A percentile compares a stretch with the other conserved stretches of the same genome.
phyloP scores from a whole-genome alignment of 805 yeast species.

The Yamadazyma akitaensis region DNA sequence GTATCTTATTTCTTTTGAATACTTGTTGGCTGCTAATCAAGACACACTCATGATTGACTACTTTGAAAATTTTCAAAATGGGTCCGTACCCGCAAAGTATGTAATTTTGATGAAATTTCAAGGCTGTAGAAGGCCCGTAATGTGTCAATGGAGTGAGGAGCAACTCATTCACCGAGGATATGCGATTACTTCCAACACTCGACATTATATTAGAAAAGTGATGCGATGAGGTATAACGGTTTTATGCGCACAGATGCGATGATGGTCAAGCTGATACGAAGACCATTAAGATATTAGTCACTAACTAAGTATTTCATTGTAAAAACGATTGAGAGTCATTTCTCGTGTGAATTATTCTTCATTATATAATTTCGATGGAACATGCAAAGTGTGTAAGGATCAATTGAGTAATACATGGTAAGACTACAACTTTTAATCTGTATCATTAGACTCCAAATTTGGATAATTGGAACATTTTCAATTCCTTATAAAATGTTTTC shows the following conservation, averaged over 20 bases:
- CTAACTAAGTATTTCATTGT: neutral
- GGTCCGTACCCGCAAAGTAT: slow-evolving; percentile 72
- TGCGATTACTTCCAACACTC: neutral
- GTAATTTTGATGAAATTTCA: slow-evolving; percentile 41
- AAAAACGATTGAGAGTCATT: neutral
- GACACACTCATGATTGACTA: slow-evolving; percentile 26
- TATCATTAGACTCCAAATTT: too few species aligned
- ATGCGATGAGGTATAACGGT: slow-evolving; percentile 5
- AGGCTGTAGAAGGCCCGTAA: slow-evolving; percentile 70
- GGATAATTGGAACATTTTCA: neutral
- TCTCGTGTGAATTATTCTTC: neutral
- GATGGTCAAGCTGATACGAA: neutral
- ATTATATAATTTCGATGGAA: too few species aligned
- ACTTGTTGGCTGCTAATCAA: slow-evolving; percentile 42
- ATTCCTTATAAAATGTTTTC: slow-evolving; percentile 42
- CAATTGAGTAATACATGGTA: neutral
- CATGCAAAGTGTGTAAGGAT: too few species aligned
- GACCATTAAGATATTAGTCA: neutral
- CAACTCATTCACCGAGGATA: slow-evolving; percentile 4
- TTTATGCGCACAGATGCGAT: neutral
- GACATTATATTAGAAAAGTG: neutral
- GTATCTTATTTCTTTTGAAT: slow-evolving; percentile 75
- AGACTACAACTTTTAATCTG: too few species aligned
- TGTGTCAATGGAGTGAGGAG: slow-evolving; percentile 24
- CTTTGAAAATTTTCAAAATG: slow-evolving; percentile 50